Evolutionary conservation across 2,329 filamentous ascomycete species (phyloP).

Genomic region (Penicillium sp.): DNA sequence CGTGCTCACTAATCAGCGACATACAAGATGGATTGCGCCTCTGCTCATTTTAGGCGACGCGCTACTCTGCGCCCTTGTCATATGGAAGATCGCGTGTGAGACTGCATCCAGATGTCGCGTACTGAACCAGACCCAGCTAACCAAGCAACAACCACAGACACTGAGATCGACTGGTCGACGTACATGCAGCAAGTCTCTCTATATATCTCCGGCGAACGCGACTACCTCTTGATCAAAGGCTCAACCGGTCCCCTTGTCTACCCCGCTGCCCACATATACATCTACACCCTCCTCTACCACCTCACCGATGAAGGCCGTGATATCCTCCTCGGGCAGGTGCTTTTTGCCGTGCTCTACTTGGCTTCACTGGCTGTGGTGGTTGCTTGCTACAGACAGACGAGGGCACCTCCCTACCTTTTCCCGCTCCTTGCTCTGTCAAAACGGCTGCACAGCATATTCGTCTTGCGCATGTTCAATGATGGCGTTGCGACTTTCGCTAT

Average conservation of each 20-base stretch:
- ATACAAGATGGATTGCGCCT: conserved; percentile 63
- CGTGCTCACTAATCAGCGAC: conserved; percentile 53
- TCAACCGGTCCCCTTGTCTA: conserved; percentile 93
- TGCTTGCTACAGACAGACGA: conserved; percentile 63
- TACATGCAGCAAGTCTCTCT: conserved; percentile 93
- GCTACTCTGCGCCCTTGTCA: conserved; percentile 67
- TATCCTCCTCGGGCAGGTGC: conserved; percentile 74
- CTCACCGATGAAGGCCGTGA: conserved; percentile 73
- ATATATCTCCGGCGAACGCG: conserved; percentile 77
- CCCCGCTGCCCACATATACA: conserved; percentile 89
- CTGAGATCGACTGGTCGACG: conserved; percentile 95
- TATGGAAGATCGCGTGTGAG: conserved; percentile 82
- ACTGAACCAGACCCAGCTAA: conserved; percentile 13
- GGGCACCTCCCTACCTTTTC: conserved; percentile 75
- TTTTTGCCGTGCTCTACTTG: conserved; percentile 81
- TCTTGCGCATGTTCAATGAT: conserved; percentile 94
- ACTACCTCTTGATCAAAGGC: conserved; percentile 82
- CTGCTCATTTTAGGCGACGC: conserved; percentile 69
- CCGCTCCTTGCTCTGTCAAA: conserved; percentile 85
- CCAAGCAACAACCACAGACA: conserved; percentile 57
- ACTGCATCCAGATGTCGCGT: conserved; percentile 4
- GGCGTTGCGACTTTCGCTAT: conserved; percentile 81
- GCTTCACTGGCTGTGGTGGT: conserved; percentile 72
- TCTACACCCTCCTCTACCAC: conserved; percentile 75
- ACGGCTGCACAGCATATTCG: conserved; percentile 86